A percentile compares a stretch with the other conserved stretches of the same genome.
Evolutionary conservation across 2,329 filamentous ascomycete species (phyloP).

Genomic region (Pseudogymnoascus sp.): DNA sequence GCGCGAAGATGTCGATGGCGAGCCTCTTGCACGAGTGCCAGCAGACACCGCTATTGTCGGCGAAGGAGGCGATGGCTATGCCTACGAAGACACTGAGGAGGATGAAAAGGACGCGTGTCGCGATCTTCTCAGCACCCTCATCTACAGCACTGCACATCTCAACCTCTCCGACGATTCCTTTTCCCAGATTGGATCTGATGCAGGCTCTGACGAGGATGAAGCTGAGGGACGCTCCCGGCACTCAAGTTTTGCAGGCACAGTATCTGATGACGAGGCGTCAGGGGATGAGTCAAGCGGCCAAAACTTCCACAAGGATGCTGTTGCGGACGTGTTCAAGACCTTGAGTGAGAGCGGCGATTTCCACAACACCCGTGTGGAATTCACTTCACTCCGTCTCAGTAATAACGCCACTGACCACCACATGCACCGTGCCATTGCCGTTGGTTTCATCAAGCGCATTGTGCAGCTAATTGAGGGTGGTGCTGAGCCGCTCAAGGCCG

Average conservation of each 20-base stretch:
- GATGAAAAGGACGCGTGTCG: constrained; percentile 49
- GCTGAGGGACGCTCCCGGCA: constrained; percentile 45
- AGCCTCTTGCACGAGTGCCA: constrained; percentile 25
- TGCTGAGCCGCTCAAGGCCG: constrained; percentile 55
- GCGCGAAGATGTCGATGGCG: constrained; percentile 29
- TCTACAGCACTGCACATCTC: constrained; percentile 30
- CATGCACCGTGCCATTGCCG: constrained; percentile 77
- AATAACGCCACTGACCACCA: constrained; percentile 84
- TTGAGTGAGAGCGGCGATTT: constrained; percentile 71
- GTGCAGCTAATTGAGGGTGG: constrained; percentile 54
- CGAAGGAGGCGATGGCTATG: constrained; percentile 49
- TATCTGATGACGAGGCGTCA: constrained; percentile 50
- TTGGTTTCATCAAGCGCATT: constrained; percentile 75
- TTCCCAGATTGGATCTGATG: constrained; percentile 53
- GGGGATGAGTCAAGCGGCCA: constrained; percentile 35
- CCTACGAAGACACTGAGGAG: constrained; percentile 53
- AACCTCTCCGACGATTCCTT: constrained; percentile 46
- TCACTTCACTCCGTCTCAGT: constrained; percentile 84
- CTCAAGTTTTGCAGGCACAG: constrained; percentile 64
- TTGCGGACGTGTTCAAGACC: constrained; percentile 77
- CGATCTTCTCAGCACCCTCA: constrained; percentile 45
- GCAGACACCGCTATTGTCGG: constrained; percentile 48
- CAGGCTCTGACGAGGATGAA: constrained; percentile 24
- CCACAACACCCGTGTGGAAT: constrained; percentile 74
- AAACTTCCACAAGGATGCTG: constrained; percentile 80